Conservation (phyloP, 192 early-diverging fungal genomes). For the Coemansia erecta region DNA sequence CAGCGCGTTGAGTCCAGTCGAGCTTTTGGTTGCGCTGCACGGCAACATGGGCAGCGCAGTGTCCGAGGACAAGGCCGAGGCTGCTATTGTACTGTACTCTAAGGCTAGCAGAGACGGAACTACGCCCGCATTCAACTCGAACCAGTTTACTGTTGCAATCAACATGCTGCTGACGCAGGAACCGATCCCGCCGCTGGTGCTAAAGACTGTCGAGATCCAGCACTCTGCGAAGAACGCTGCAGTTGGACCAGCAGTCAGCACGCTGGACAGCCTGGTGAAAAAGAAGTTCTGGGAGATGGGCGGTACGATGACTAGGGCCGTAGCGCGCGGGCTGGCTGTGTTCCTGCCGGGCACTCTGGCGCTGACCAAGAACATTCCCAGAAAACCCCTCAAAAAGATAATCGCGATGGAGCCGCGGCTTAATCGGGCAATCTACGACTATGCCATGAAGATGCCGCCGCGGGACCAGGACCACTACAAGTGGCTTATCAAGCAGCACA, state of each 20-base stretch:
- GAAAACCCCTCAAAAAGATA: conserved; percentile 25
- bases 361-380: conserved; percentile 29
- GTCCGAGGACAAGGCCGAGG: conserved; percentile 7
- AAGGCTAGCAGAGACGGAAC: conserved; percentile 21
- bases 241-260: conserved; percentile 16
- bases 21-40: conserved; percentile 44
- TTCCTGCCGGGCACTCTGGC: conserved; percentile 37
- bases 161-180: conserved; percentile 31
- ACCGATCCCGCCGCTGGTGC: conserved; percentile 32
- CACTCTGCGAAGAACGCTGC: conserved; percentile 16
- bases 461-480: conserved; percentile 20
- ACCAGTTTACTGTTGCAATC: conserved; percentile 26
- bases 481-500: conserved; percentile 23
- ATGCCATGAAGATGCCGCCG: conserved; percentile 40
- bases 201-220: conserved; percentile 29
- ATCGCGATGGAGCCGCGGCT: conserved; percentile 16
- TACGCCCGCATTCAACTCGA: conserved; percentile 18
- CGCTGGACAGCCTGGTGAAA: conserved; percentile 18
- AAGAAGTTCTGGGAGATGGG: conserved; percentile 39
- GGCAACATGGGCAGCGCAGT: conserved; percentile 1
- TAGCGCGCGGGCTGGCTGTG: conserved; percentile 17
- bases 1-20: conserved; percentile 46
- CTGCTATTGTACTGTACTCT: conserved; percentile 20
- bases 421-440: conserved; percentile 11
- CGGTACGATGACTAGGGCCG: conserved; percentile 13